phyloP scores from a whole-genome alignment of 2,329 filamentous ascomycete genomes.

The Nothomitra cinnamomea region DNA sequence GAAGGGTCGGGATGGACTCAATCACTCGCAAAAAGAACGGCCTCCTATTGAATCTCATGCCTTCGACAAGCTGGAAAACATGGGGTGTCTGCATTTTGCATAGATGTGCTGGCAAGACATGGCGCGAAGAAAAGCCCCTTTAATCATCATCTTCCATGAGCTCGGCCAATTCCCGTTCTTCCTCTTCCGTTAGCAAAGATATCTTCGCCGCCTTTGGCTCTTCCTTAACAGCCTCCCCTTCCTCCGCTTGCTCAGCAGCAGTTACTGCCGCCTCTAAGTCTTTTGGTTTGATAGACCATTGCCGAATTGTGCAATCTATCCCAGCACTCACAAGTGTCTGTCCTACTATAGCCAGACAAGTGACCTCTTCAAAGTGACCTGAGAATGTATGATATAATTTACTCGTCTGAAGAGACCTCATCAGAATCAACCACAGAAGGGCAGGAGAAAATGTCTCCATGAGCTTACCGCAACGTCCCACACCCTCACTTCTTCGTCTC shows the following conservation, averaged over 20 bases:
- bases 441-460: neutral
- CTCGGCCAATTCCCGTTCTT: constrained; percentile 83
- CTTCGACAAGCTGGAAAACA: too few species aligned
- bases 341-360: constrained; percentile 50
- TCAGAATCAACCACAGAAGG: neutral
- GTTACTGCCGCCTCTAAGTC: constrained; percentile 39
- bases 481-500: constrained; percentile 80
- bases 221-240: constrained; percentile 21
- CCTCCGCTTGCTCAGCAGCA: constrained; percentile 32
- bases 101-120: neutral
- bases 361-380: constrained; percentile 90
- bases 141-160: constrained; percentile 64
- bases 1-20: too few species aligned
- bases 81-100: too few species aligned
- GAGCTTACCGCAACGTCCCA: constrained; percentile 49
- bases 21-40: too few species aligned
- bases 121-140: neutral
- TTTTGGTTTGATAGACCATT: constrained; percentile 54
- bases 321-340: constrained; percentile 56
- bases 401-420: constrained; percentile 33
- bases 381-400: constrained; percentile 56
- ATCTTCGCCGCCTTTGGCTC: constrained; percentile 21
- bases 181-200: constrained; percentile 59
- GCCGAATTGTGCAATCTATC: constrained; percentile 77
- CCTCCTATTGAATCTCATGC: too few species aligned